A percentile compares a stretch with the other conserved stretches of the same genome.
These are phyloP conservation scores for Orbilia blumenaviensis DNA, from an alignment of 2,329 filamentous ascomycete genomes.

Conservation along the genomic window DNA sequence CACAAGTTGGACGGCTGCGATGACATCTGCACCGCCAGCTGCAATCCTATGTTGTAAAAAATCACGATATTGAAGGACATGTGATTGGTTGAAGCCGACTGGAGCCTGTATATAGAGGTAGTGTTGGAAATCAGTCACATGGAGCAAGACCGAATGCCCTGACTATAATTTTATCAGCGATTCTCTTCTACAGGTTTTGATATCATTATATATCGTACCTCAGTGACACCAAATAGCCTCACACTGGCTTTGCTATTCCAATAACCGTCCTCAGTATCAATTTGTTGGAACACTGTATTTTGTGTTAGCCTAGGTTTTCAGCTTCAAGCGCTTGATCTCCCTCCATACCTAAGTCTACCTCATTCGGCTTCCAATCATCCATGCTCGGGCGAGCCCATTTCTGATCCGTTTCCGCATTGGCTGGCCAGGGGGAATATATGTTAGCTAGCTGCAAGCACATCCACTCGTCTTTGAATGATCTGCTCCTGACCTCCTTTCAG, in stretches of 20 bases:
- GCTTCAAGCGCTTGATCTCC: not conserved
- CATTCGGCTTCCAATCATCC: slow-evolving; percentile 69
- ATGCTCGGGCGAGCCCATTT: slow-evolving; percentile 79
- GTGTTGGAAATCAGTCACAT: slow-evolving; percentile 94
- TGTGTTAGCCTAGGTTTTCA: slow-evolving; percentile 2
- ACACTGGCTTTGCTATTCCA: slow-evolving; percentile 77
- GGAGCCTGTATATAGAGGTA: slow-evolving; percentile 95
- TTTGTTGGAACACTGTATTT: slow-evolving; percentile 80
- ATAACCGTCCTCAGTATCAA: slow-evolving; percentile 90
- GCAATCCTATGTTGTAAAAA: slow-evolving; percentile 82
- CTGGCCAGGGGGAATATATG: not conserved
- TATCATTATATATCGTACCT: slow-evolving; percentile 64
- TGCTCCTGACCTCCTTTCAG: slow-evolving; percentile 70
- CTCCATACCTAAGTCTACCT: slow-evolving; percentile 69
- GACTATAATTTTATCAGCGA: slow-evolving; percentile 60
- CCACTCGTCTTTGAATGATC: not conserved
- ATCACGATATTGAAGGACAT: slow-evolving; percentile 79
- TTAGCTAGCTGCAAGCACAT: slow-evolving; percentile 2
- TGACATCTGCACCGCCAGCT: slow-evolving; percentile 72
- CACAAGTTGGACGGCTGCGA: slow-evolving; percentile 81
- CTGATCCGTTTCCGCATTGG: slow-evolving; percentile 89
- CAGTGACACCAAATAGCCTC: slow-evolving; percentile 92
- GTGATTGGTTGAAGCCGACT: slow-evolving; percentile 77
- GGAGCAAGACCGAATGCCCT: slow-evolving; percentile 91
- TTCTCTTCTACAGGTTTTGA: slow-evolving; percentile 26